phyloP scores from a whole-genome alignment of 1,139 yeast genomes.

The Sugiyamaella sp. region DNA sequence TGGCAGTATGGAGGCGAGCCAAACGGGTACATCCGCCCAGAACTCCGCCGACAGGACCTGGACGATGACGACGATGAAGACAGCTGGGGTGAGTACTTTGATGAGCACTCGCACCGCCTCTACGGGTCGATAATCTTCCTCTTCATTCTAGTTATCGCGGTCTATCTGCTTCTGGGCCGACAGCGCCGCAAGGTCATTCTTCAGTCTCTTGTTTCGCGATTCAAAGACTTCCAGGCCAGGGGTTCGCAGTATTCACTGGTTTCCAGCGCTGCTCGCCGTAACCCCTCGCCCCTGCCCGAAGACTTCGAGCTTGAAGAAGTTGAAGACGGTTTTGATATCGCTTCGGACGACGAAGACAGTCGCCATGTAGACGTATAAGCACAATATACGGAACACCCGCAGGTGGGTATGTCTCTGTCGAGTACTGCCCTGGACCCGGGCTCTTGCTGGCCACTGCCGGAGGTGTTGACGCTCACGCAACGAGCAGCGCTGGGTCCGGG shows the following conservation, averaged over 20 bases:
- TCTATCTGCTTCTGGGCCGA: slow-evolving; percentile 55
- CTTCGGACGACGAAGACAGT: slow-evolving; percentile 26
- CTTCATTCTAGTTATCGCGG: slow-evolving; percentile 47
- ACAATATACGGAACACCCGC: too few species aligned
- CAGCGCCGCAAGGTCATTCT: slow-evolving; percentile 40
- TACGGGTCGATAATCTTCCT: slow-evolving; percentile 58
- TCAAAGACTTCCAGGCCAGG: slow-evolving; percentile 22
- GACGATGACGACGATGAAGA: slow-evolving; percentile 33
- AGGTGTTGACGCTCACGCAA: too few species aligned
- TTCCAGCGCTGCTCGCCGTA: neutral
- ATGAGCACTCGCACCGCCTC: slow-evolving; percentile 53
- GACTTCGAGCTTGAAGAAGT: slow-evolving; percentile 35
- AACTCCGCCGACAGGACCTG: slow-evolving; percentile 22
- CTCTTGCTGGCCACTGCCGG: too few species aligned
- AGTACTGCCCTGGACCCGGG: too few species aligned
- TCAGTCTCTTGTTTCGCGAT: slow-evolving; percentile 34
- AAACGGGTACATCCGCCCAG: slow-evolving; percentile 24
- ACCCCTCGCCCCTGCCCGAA: slow-evolving; percentile 23
- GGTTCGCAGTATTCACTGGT: slow-evolving; percentile 22
- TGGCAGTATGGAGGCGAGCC: slow-evolving; percentile 39
- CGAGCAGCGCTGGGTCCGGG: too few species aligned
- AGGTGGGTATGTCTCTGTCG: too few species aligned
- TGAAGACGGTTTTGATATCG: slow-evolving; percentile 31
- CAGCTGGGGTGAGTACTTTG: slow-evolving; percentile 43
- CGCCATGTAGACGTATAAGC: neutral